Base-by-base conservation (phyloP, 148 eudicot genomes). In the Mesembryanthemum crystallinum region DNA sequence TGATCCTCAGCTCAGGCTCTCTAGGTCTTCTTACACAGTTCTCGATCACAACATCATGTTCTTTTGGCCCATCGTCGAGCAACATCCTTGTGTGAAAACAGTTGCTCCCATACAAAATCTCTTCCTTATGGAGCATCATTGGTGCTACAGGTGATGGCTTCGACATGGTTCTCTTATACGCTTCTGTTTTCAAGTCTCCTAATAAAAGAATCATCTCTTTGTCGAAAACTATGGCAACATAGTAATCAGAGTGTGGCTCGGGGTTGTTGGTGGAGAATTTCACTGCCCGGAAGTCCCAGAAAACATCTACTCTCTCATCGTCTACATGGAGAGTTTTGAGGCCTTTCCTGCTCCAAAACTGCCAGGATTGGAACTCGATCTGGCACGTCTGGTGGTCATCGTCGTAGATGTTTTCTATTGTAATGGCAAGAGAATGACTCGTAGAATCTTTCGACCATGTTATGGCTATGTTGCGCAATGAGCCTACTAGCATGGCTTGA, bases 261-360 rank as follows among this genome's bases (percentile, higher is more conserved):
- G 82, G 82, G 60, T 74, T 79, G 64, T 42, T 57, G 64, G 54
- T 57, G 17, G 74, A 74, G 47, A 79, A 79, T 63, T 79, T 79
- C 39, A 69, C 82, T 13, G 54, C 64, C 11, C 72, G 58, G 7
- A 79, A 69, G 61, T 79, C 82, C 82, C 82, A 79, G 68, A 59
- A 79, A 33, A 79, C 29, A 64, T 74, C 82, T 32, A 79, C 82
- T 47, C 82, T 73, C 27, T 28, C 69, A 25, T 68, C 77, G 60
- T 79, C 82, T n/a, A 79, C 75, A 1, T 69, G 51, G 8, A 79
- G 63, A 58, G 82, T 59, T 51, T 74, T 79, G 21, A 74, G 82
- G 43, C 82, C 82, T 79, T 79, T 79, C 70, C 78, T 68, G 64
- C 78, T 74, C 82, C 82, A 79, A 24, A 79, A 74, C 61, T 79